Conservation (phyloP, 1,284 basidiomycete species). For the Cryptococcus sp. region DNA sequence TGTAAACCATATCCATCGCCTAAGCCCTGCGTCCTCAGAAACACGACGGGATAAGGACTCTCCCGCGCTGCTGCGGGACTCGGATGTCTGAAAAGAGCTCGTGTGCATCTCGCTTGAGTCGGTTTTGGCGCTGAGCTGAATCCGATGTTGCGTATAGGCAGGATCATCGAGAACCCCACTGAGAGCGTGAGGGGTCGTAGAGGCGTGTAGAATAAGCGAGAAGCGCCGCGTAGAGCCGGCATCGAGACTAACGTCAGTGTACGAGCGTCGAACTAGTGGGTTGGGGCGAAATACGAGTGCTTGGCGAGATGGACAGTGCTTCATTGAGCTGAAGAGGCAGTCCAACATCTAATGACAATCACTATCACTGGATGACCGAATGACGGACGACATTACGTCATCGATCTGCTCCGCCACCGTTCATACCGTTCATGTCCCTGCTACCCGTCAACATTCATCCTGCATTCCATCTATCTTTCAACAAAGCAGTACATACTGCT, state of each 20-base stretch:
- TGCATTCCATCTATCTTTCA: too few species aligned
- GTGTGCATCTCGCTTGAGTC: conserved; percentile 24
- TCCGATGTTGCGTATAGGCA: conserved; percentile 9
- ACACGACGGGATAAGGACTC: conserved; percentile 34
- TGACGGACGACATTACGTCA: background rate
- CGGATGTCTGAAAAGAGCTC: conserved; percentile 28
- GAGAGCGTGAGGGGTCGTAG: conserved; percentile 7
- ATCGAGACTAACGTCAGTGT: conserved; percentile 1
- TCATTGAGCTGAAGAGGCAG: too few species aligned
- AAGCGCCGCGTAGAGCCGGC: conserved; percentile 9
- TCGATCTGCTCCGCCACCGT: background rate
- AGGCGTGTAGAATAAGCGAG: conserved; percentile 7
- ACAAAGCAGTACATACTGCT: too few species aligned
- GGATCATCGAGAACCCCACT: conserved; percentile 12
- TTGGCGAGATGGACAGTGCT: too few species aligned
- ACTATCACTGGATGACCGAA: too few species aligned
- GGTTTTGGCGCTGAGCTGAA: conserved; percentile 3
- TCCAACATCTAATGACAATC: too few species aligned
- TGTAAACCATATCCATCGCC: background rate
- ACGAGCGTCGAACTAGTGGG: background rate
- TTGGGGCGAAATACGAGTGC: too few species aligned
- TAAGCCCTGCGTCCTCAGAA: conserved; percentile 26
- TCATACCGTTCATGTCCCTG: background rate
- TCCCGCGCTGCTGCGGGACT: conserved; percentile 27
- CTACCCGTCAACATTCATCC: too few species aligned